Base-by-base conservation (phyloP, 1,284 basidiomycete species). In the Leccinum cinnamomeum region DNA sequence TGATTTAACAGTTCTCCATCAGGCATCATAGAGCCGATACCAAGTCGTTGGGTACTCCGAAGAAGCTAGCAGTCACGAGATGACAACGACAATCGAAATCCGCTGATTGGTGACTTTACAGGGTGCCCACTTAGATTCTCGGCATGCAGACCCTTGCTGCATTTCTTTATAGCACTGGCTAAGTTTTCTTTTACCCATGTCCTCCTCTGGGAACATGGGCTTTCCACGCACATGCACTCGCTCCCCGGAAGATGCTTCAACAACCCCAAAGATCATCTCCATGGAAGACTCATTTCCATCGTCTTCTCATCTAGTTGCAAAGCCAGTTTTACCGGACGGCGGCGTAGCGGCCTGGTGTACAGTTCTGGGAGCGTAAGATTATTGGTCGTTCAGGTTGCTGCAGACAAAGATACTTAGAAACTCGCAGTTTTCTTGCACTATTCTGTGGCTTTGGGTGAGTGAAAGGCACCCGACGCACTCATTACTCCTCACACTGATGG, bases 391-490 rank as follows among this genome's bases (percentile, higher is more conserved):
- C 7, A 2, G 1, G 1, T 61, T 7, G 1, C 14, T 33, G 7
- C 44, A 1, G 28, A 33, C 20, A 2, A 20, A 8, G 56, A 10
- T 2, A 70, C 39, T 11, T 18, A 39, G 11, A 8, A 61, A 56
- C 4, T 44, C 2, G 7, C 10, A 77, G 74, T 12, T 72, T 77
- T 48, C 63, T 74, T 44, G 60, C 53, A 0, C 68, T 71, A 35
- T 72, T 76, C 16, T 74, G 72, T 51, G 65, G 66, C 56, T 71
- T 53, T 37, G 75, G 75, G 72, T 71, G 30, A 2, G 72, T 65
- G 18, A 5, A 28, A 1, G 8, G 14, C 4, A 6, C 25, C 23
- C 1, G 10, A 50, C 1, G 2, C 8, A 1, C 20, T 18, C 35
- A 33, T 14, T 20, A 2, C 2, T 20, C 5, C 50, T 1, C 37